phyloP scores from a whole-genome alignment of 148 eudicot genomes.

The Rhododendron williamsianum region DNA sequence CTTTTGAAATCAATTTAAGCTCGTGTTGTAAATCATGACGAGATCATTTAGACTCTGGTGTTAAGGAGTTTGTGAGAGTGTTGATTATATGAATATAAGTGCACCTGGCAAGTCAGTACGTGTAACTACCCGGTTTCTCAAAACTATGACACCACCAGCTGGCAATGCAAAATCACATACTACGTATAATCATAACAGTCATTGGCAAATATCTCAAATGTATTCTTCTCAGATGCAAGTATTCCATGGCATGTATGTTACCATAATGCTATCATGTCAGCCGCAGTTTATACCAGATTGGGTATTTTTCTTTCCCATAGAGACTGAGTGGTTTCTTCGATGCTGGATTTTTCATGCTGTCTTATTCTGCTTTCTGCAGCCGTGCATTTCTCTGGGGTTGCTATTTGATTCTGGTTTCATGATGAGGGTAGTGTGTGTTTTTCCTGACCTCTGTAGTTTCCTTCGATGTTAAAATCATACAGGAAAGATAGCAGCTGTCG shows the following conservation, averaged over 20 bases:
- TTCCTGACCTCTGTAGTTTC: not conserved
- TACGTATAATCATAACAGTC: not conserved
- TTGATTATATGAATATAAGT: not conserved
- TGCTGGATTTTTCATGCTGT: not conserved
- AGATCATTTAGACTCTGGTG: not conserved
- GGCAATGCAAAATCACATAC: not conserved
- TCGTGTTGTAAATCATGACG: not conserved
- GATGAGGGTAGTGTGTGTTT: not conserved
- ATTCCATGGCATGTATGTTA: not conserved
- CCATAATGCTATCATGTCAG: not conserved
- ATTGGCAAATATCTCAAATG: not conserved
- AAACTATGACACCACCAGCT: not conserved
- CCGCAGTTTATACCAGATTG: not conserved
- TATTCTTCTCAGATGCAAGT: not conserved
- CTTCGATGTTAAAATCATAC: slow-evolving; percentile 4
- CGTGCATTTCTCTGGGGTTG: not conserved
- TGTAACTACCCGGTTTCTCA: not conserved
- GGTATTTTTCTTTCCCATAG: not conserved
- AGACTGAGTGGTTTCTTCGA: not conserved
- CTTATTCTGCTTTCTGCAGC: not conserved
- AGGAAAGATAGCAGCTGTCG: slow-evolving; percentile 52
- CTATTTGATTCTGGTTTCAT: not conserved
- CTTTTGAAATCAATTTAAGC: not conserved
- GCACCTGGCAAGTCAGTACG: not conserved
- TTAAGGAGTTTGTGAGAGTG: not conserved